phyloP scores from a whole-genome alignment of 495 filamentous ascomycete genomes.

The Penicillium argentinense region DNA sequence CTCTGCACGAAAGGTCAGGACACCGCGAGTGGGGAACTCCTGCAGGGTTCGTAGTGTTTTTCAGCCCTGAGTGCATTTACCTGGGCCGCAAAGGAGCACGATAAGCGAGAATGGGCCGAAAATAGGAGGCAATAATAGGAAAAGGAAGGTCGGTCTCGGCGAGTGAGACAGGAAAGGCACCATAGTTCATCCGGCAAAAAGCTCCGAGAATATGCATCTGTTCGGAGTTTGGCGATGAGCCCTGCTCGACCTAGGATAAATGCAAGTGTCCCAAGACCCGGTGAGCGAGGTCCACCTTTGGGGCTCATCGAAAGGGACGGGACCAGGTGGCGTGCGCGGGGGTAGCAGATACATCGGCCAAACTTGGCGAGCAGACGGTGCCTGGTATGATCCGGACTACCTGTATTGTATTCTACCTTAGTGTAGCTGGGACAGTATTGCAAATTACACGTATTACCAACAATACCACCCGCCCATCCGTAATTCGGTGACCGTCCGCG shows the following conservation, averaged over 20 bases:
- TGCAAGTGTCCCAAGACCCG: not conserved
- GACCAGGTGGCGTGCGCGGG: constrained; percentile 1
- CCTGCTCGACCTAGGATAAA: not conserved
- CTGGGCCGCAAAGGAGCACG: not conserved
- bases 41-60: constrained; percentile 5
- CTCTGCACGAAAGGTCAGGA: constrained; percentile 5
- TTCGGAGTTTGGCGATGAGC: constrained; percentile 2
- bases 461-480: not conserved
- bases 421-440: too few relatives aligned
- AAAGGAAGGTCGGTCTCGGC: not conserved
- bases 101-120: not conserved
- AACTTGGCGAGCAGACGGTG: too few relatives aligned
- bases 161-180: constrained; percentile 12
- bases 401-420: too few relatives aligned
- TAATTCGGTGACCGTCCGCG: too few relatives aligned
- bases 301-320: constrained; percentile 8
- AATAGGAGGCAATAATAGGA: not conserved
- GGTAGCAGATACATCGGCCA: constrained; percentile 8
- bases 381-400: too few relatives aligned
- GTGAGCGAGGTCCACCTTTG: constrained; percentile 1
- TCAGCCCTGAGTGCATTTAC: constrained; percentile 3
- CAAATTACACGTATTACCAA: not conserved
- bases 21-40: constrained; percentile 4
- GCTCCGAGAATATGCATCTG: constrained; percentile 6
- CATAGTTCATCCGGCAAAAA: constrained; percentile 5